These are phyloP conservation scores for Dimargaris verticillata DNA, from an alignment of 192 early-diverging fungal species.

Conservation along the genomic window DNA sequence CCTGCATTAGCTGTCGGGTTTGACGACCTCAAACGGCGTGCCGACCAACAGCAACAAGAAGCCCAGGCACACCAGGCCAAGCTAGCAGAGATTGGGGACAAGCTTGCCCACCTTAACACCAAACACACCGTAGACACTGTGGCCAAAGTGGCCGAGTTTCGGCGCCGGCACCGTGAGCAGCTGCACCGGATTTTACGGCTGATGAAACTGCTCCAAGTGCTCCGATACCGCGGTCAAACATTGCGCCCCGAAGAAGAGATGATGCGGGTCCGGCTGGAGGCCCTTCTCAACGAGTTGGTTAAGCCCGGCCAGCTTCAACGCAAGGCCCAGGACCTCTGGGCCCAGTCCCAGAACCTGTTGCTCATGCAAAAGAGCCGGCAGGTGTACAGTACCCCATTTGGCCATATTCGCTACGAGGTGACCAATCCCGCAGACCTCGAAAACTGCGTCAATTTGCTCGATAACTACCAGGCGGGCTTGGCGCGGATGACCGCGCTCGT, in stretches of 20 bases:
- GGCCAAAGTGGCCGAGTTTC: constrained; percentile 59
- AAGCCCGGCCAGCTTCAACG: constrained; percentile 69
- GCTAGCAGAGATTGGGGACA: constrained; percentile 43
- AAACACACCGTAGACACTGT: constrained; percentile 58
- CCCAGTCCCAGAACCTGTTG: constrained; percentile 46
- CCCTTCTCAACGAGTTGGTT: constrained; percentile 51
- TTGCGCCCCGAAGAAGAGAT: constrained; percentile 70
- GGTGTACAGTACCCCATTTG: constrained; percentile 20
- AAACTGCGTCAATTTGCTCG: constrained; percentile 32
- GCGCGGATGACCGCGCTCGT: constrained; percentile 44
- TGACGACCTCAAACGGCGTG: constrained; percentile 74
- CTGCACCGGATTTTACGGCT: constrained; percentile 65
- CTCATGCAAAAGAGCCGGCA: constrained; percentile 29
- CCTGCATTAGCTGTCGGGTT: constrained; percentile 84
- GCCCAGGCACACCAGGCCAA: constrained; percentile 51
- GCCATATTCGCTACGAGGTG: constrained; percentile 32
- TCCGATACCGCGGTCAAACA: constrained; percentile 66
- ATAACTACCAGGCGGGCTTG: constrained; percentile 49
- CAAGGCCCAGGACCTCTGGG: constrained; percentile 67
- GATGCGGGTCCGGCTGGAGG: constrained; percentile 55
- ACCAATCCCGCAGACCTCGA: constrained; percentile 39
- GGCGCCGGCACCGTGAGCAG: constrained; percentile 58
- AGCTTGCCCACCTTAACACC: constrained; percentile 37
- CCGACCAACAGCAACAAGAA: constrained; percentile 54
- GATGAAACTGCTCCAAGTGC: constrained; percentile 71